Evolutionary conservation across 305 asterid species (phyloP).

Genomic region (Ajuga reptans): DNA sequence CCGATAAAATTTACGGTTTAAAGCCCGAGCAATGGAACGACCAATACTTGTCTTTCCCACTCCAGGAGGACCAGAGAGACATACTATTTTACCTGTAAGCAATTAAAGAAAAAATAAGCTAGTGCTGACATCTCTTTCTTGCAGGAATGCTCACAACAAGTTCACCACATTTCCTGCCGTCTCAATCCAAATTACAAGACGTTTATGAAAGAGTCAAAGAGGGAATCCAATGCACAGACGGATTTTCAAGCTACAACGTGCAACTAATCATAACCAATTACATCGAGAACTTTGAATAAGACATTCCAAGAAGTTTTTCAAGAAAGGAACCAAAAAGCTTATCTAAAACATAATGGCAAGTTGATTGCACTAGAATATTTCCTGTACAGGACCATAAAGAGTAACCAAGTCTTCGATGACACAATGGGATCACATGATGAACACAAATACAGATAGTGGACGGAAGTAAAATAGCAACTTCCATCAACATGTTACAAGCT

Average conservation of each 20-base stretch:
- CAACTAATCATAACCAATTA: neutral
- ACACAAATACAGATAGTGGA: neutral
- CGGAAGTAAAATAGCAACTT: neutral
- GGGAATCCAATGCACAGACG: neutral
- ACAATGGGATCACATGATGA: neutral
- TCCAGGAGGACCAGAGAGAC: conserved; percentile 99
- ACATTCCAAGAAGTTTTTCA: neutral
- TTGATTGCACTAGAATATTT: neutral
- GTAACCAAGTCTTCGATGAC: neutral
- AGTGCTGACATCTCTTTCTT: conserved; percentile 8
- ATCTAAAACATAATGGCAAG: neutral
- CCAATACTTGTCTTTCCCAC: conserved; percentile 99
- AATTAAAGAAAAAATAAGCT: conserved; percentile 17
- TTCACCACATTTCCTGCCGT: neutral
- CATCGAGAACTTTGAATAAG: neutral
- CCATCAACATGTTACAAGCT: neutral
- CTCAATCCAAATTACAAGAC: neutral
- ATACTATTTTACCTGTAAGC: conserved; percentile 77
- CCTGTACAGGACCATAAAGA: neutral
- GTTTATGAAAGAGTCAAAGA: neutral
- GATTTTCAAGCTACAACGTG: neutral
- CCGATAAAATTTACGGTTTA: conserved; percentile 93
- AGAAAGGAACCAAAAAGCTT: neutral
- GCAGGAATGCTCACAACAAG: conserved; percentile 6
- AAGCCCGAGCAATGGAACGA: conserved; percentile 94